Conservation (phyloP, 371 early-diverging fungal species). For the Funneliformis caledonium region DNA sequence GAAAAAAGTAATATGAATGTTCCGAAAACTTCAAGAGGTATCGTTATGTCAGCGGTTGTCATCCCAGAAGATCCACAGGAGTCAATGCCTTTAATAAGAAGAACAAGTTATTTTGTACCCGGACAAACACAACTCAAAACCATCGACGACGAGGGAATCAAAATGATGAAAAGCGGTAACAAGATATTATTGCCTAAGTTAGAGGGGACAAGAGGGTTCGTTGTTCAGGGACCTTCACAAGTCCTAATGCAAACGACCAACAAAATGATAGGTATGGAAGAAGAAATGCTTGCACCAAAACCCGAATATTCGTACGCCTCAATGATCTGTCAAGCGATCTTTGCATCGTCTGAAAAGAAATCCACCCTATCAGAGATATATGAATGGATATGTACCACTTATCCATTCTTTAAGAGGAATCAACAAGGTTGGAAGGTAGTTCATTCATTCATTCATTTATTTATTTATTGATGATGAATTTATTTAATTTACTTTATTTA, state of each 20-base stretch:
- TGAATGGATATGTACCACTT: constrained; percentile 76
- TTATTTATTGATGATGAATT: not conserved
- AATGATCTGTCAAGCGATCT: constrained; percentile 87
- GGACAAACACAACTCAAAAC: not conserved
- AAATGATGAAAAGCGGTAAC: not conserved
- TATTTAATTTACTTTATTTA: not conserved
- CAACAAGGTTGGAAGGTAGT: constrained; percentile 78
- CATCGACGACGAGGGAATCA: not conserved
- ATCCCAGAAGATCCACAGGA: not conserved
- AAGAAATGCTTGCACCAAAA: constrained; percentile 47
- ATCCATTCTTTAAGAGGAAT: constrained; percentile 75
- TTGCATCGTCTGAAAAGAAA: constrained; percentile 66
- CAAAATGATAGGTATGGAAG: not conserved
- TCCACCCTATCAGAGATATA: constrained; percentile 87
- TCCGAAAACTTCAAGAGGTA: too few relatives aligned
- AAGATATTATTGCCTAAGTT: not conserved
- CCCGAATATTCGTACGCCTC: constrained; percentile 87
- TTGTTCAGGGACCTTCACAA: not conserved
- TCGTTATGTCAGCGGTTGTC: not conserved
- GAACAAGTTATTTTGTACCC: not conserved
- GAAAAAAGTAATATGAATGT: not conserved
- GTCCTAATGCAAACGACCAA: not conserved
- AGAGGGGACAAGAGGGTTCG: not conserved
- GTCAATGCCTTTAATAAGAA: not conserved
- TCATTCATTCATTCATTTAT: not conserved